These are phyloP conservation scores for Cucumis sativus DNA, from an alignment of 306 rosid species.

Conservation along the genomic window Cucumber_9930_V3 NC_026659.2:24130501-24131000, in stretches of 20 bases:
- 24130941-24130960: neutral
- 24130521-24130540: neutral
- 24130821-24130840: neutral
- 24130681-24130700: constrained; percentile 97
- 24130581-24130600: neutral
- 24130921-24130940: neutral
- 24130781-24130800: neutral
- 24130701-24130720: constrained; percentile 96
- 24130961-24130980: neutral
- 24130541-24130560: neutral
- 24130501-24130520: neutral
- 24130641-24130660: constrained; percentile 55
- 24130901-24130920: neutral
- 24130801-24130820: neutral
- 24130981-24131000: neutral
- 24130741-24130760: neutral
- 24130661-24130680: constrained; percentile 94
- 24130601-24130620: neutral
- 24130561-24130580: neutral
- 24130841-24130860: neutral
- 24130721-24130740: constrained; percentile 84
- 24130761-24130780: neutral
- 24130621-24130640: neutral
- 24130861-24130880: neutral
- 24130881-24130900: neutral